phyloP scores from a whole-genome alignment of 2,329 filamentous ascomycete species.

The Pseudocercospora fuligena region DNA sequence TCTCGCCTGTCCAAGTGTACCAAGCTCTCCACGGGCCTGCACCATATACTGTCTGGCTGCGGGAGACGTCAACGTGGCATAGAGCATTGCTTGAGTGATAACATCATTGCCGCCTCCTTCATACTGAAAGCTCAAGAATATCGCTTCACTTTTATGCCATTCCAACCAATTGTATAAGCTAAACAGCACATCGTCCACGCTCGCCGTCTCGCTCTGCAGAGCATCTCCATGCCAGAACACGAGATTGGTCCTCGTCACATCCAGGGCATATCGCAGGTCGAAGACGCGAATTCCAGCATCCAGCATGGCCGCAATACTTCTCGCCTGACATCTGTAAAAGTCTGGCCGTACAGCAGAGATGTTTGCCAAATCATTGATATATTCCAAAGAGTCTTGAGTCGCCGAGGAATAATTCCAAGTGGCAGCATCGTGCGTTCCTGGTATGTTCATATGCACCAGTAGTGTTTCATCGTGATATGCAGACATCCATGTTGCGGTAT shows the following conservation, averaged over 20 bases:
- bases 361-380: constrained; percentile 49
- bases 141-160: constrained; percentile 50
- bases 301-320: constrained; percentile 47
- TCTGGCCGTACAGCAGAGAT: constrained; percentile 41
- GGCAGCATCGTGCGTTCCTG: constrained; percentile 56
- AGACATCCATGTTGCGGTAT: constrained; percentile 54
- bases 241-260: constrained; percentile 51
- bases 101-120: constrained; percentile 47
- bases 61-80: constrained; percentile 45
- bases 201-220: constrained; percentile 51
- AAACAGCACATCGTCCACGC: constrained; percentile 52
- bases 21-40: constrained; percentile 44
- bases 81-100: constrained; percentile 46
- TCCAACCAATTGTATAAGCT: constrained; percentile 57
- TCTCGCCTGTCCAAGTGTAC: constrained; percentile 43
- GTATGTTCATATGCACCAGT: constrained; percentile 56
- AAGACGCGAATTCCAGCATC: constrained; percentile 56
- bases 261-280: constrained; percentile 56
- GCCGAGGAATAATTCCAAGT: constrained; percentile 58
- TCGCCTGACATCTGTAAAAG: constrained; percentile 51
- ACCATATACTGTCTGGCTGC: constrained; percentile 49
- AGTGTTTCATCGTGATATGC: constrained; percentile 48
- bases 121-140: constrained; percentile 56
- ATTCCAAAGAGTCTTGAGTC: constrained; percentile 48
- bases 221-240: constrained; percentile 57